Conservation (phyloP, 805 yeast species). For the Yarrowia divulgata region DNA sequence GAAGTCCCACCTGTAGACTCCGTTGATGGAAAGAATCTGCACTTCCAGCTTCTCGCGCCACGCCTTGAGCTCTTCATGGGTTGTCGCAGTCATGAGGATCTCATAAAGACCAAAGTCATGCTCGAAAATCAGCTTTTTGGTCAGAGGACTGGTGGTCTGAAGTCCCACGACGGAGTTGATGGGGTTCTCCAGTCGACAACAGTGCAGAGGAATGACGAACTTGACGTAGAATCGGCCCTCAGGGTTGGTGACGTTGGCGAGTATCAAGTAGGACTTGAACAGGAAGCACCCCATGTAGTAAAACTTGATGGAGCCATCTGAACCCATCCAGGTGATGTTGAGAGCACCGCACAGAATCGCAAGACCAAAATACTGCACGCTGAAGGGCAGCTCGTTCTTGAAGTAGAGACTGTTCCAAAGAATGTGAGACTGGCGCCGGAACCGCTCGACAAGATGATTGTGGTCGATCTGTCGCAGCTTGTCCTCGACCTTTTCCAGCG, state of each 20-base stretch:
- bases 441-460: constrained; percentile 18
- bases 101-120: constrained; percentile 38
- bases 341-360: constrained; percentile 37
- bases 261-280: constrained; percentile 34
- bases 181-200: constrained; percentile 32
- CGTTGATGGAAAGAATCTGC: constrained; percentile 32
- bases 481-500: constrained; percentile 25
- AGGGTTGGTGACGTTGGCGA: constrained; percentile 31
- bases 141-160: constrained; percentile 12
- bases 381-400: constrained; percentile 30
- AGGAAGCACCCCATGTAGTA: constrained; percentile 38
- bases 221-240: constrained; percentile 28
- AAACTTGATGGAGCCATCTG: constrained; percentile 18
- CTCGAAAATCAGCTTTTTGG: constrained; percentile 37
- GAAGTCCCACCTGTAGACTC: constrained; percentile 34
- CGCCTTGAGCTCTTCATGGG: constrained; percentile 10
- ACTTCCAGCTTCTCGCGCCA: constrained; percentile 39
- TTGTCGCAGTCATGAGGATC: constrained; percentile 33
- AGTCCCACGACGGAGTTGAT: constrained; percentile 17
- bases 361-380: constrained; percentile 27
- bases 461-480: constrained; percentile 30
- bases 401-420: constrained; percentile 30
- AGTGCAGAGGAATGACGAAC: constrained; percentile 35
- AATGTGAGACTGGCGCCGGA: constrained; percentile 27
- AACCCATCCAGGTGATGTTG: constrained; percentile 31